Evolutionary conservation across 805 yeast genomes (phyloP).

Genomic region (Cyberlindnera misumaiensis): DNA sequence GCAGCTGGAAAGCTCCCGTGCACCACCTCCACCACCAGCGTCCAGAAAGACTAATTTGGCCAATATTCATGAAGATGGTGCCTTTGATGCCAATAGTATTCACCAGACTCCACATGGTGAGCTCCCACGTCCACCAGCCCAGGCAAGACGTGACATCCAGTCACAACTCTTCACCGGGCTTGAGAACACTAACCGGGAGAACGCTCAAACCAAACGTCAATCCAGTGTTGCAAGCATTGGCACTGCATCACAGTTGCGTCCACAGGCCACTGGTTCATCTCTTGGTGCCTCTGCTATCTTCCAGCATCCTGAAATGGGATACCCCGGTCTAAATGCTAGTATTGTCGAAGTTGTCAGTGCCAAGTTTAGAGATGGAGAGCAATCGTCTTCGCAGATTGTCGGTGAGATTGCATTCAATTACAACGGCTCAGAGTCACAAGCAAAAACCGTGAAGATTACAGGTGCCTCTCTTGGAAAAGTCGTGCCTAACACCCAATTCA

Average conservation of each 20-base stretch:
- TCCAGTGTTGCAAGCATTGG: conserved; percentile 21
- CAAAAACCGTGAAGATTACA: conserved; percentile 35
- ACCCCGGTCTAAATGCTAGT: conserved; percentile 71
- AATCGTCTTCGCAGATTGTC: conserved; percentile 52
- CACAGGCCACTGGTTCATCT: conserved; percentile 39
- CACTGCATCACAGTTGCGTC: conserved; percentile 28
- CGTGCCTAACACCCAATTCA: conserved; percentile 46
- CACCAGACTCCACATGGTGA: conserved; percentile 12
- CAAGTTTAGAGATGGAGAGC: conserved; percentile 58
- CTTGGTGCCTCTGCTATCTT: conserved; percentile 27
- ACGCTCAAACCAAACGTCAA: conserved; percentile 19
- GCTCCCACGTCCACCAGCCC: conserved; percentile 11
- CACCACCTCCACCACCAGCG: conserved; percentile 53
- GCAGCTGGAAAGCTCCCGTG: conserved; percentile 26
- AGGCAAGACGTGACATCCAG: conserved; percentile 32
- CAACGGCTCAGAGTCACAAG: conserved; percentile 26
- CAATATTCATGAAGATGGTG: conserved; percentile 27
- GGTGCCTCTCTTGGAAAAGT: conserved; percentile 36
- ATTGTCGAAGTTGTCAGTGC: conserved; percentile 84
- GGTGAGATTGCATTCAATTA: conserved; percentile 88
- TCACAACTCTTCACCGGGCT: conserved; percentile 42
- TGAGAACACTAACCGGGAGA: conserved; percentile 29
- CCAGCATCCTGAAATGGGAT: conserved; percentile 44
- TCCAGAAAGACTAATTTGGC: conserved; percentile 38
- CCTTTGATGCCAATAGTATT: conserved; percentile 7